Evolutionary conservation across 805 yeast species (phyloP).

Genomic region (Sugiyamaella chiloensis): DNA sequence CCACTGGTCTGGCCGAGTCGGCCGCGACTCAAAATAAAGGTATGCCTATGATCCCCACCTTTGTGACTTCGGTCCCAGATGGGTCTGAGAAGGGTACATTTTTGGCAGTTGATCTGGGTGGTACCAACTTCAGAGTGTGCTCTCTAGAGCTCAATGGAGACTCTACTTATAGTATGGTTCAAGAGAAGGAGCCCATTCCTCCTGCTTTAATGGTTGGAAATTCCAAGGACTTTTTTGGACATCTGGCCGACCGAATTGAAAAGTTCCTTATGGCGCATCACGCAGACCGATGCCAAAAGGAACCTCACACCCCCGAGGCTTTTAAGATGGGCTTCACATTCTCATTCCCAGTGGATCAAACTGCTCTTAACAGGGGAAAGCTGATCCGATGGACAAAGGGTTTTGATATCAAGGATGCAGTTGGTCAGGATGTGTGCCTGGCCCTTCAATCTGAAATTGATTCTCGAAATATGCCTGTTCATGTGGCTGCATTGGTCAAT

Average conservation of each 20-base stretch:
- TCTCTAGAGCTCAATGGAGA: constrained; percentile 62
- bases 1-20: constrained; percentile 28
- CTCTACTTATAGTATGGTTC: constrained; percentile 73
- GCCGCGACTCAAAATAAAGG: constrained; percentile 26
- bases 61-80: constrained; percentile 76
- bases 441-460: constrained; percentile 70
- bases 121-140: constrained; percentile 93
- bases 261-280: constrained; percentile 68
- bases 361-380: constrained; percentile 72
- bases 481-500: constrained; percentile 84
- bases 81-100: constrained; percentile 82
- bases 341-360: constrained; percentile 88
- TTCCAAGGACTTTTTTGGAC: constrained; percentile 65
- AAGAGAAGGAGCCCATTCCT: constrained; percentile 77
- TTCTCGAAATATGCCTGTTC: constrained; percentile 49
- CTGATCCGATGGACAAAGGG: constrained; percentile 97
- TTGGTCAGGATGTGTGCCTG: constrained; percentile 77
- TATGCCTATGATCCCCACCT: constrained; percentile 82
- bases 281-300: constrained; percentile 36
- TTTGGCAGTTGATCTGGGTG: constrained; percentile 93
- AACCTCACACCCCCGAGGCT: constrained; percentile 9
- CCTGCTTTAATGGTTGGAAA: constrained; percentile 64
- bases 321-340: constrained; percentile 90
- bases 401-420: constrained; percentile 78
- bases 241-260: constrained; percentile 67